Base-by-base conservation (phyloP, 345 rosid species). In the Zanthoxylum bungeanum region DNA sequence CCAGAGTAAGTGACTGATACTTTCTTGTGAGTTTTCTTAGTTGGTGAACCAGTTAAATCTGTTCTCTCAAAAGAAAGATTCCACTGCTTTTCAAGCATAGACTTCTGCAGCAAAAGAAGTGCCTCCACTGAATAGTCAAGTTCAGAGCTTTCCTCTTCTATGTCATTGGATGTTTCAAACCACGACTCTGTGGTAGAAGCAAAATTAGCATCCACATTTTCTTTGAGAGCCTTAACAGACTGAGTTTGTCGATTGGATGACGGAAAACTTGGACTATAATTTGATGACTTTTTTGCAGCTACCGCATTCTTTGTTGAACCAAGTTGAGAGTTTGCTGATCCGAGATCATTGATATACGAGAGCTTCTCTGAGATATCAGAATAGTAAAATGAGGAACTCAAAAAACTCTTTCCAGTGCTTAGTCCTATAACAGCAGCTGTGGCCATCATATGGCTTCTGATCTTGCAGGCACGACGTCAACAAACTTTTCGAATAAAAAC, bases 11-110 rank as follows among this genome's bases (percentile, higher is more conserved):
- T 86, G 36, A 91, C 81, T 0, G 82, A 82, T 64, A 88, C 64
- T 78, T 85, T 84, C 85, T 83, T 83, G 51, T 65, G 53, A 55
- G 11, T 70, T 71, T 74, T 84, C 40, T 42, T 75, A 42, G 55
- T 73, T 0, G 82, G 61, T 21, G 86, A 79, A 58, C 80, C 84
- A 76, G 56, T 47, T 27, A 73, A 73, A 19, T 56, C 68, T 2
- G 72, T 79, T 64, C 84, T 78, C 55, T 89, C 90, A 73, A 91
- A 87, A 19, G 96, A 86, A 78, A 94, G 97, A 70, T 80, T 90
- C 98, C 98, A 94, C 51, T 92, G 97, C 76, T 93, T 88, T 66
- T 94, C 98, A 39, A 94, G 86, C 89, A 92, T 86, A 64, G 93
- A 88, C 81, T 87, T 94, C 83, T 94, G 98, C 68, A 93, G 78